Evolutionary conservation across 179 eudicot genomes (phyloP), one percentile per base, ranked within the genome.

Genomic region (Patellifolia procumbens): DNA sequence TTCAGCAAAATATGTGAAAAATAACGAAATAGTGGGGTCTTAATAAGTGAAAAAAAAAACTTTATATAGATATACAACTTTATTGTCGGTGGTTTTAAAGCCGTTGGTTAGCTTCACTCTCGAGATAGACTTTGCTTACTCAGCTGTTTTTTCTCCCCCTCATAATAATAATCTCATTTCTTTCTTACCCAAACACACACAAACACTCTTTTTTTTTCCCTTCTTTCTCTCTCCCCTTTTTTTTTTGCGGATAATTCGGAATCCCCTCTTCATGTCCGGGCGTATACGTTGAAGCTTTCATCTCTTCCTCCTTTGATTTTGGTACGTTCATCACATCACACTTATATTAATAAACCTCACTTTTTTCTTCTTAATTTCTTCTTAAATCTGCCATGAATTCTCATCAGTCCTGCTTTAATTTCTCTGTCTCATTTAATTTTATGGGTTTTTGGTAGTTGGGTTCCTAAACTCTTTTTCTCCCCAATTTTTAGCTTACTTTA

Each of bases 271-370:
- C 77, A 76, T 66, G 73, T 76, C 61, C 76, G 74, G 68, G 69
- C 68, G 46, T 16, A 43, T 62, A 75, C 59, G 22, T 76, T 80
- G 55, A 81, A 81, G 45, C 80, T 76, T 81, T 72, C 80, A 81
- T 67, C 17, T 34, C 37, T 26, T 11, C 26, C 60, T 12, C 69
- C 26, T 17, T 53, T 53, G 31, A 68, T 73, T 16, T 32, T 43
- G 75, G 84, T 81, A 73, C 68, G 58, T 68, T 81, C 24, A 22
- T 26, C 66, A 39, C 7, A 39, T 2, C 7, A 39, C 7, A 39
- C 31, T n/a, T 12, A 4, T 6, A 53, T 0, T 1, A 13, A 1
- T 19, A 16, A 35, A 10, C 68, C 29, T 64, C 31, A 12, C 22
- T 12, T n/a, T 60, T 51, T 55, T 20, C 4, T 74, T 51, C 29